phyloP scores from a whole-genome alignment of 202 grass and related monocot species.

The Schoenoplectus tabernaemontani region DNA sequence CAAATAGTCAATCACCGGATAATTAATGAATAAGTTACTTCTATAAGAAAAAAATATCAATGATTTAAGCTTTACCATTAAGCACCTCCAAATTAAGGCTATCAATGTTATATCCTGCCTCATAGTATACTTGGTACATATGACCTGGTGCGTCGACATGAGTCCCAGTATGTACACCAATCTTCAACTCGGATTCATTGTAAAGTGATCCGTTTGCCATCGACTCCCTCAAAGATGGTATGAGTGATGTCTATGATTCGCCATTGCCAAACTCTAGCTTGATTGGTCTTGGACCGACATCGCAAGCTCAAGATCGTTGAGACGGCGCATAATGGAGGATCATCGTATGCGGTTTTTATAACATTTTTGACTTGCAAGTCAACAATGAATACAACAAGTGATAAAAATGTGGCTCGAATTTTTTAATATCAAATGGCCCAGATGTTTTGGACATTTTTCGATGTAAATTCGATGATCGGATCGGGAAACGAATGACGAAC shows the following conservation, averaged over 20 bases:
- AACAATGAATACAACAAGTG: neutral
- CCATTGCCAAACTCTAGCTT: constrained; percentile 17
- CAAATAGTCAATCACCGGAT: no score
- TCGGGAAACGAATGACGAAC: no score
- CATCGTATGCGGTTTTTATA: neutral
- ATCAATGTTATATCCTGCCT: constrained; percentile 38
- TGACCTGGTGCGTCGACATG: constrained; percentile 43
- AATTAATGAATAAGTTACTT: no score
- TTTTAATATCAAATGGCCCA: neutral
- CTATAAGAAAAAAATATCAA: neutral
- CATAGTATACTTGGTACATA: constrained; percentile 35
- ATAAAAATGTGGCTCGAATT: neutral
- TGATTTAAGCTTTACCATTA: constrained; percentile 27
- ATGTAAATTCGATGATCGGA: no score
- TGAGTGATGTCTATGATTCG: constrained; percentile 47
- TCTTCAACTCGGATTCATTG: constrained; percentile 33
- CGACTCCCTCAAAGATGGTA: constrained; percentile 15
- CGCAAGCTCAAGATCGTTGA: neutral
- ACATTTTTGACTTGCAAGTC: no score
- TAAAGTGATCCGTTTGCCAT: constrained; percentile 35
- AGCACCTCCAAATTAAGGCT: constrained; percentile 38
- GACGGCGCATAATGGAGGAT: neutral
- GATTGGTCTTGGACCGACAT: neutral
- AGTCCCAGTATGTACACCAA: constrained; percentile 31
- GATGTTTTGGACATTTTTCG: neutral